Percentiles rank a stretch among this genome's conserved stretches.
These are phyloP conservation scores for Anthoceros angustus DNA, from an alignment of 225 moss, liverwort and hornwort species.

Conservation along the genomic window DNA sequence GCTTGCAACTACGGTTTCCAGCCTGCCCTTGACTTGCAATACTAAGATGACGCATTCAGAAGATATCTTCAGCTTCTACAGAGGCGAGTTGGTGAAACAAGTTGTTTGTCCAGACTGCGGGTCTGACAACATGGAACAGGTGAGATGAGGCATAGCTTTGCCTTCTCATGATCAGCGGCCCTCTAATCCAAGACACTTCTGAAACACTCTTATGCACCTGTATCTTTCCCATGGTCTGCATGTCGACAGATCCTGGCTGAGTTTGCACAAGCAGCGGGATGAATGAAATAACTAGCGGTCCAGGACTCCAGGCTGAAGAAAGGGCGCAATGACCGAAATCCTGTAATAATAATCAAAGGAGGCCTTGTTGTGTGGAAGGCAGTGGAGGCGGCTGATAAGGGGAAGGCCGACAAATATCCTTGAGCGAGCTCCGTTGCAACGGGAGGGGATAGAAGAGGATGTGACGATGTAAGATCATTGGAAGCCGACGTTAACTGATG, in stretches of 20 bases:
- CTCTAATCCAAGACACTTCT: background rate
- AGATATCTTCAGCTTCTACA: background rate
- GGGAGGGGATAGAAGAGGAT: too few relatives aligned
- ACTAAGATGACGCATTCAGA: background rate
- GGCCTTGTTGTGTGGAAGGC: too few relatives aligned
- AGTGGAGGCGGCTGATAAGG: too few relatives aligned
- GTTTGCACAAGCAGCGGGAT: background rate
- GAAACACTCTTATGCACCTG: too few relatives aligned
- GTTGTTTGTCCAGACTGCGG: background rate
- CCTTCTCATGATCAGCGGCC: background rate
- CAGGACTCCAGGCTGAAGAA: too few relatives aligned
- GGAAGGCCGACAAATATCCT: too few relatives aligned
- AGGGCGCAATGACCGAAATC: too few relatives aligned
- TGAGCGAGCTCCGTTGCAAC: too few relatives aligned
- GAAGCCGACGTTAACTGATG: too few relatives aligned
- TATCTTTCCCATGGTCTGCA: background rate
- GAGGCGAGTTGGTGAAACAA: background rate
- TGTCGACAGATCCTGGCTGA: background rate
- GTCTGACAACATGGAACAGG: conserved; percentile 2
- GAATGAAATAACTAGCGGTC: background rate
- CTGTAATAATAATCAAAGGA: too few relatives aligned
- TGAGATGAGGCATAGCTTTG: background rate
- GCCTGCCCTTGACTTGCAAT: background rate
- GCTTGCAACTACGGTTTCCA: background rate
- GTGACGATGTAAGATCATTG: too few relatives aligned